A percentile compares a stretch with the other conserved stretches of the same genome.
Evolutionary conservation across 768 basidiomycete species (phyloP).

Genomic region (Lentinula lateritia): DNA sequence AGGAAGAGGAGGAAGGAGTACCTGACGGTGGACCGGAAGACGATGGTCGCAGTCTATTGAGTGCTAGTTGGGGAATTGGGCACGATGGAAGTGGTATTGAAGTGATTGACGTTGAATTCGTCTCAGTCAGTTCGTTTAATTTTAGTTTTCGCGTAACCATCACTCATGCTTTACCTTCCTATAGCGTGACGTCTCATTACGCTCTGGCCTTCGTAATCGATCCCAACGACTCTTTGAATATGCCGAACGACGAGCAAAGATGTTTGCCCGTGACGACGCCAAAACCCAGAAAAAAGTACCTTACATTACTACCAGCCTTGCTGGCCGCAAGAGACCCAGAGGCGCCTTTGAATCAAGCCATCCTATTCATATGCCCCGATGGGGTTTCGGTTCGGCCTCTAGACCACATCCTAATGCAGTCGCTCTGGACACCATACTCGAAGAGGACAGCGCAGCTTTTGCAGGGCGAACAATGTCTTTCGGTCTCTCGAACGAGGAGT

Average conservation of each 20-base stretch:
- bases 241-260: conserved; percentile 6
- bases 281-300: neutral
- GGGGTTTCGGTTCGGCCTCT: neutral
- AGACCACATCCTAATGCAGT: conserved; percentile 3
- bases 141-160: neutral
- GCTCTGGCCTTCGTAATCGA: conserved; percentile 1
- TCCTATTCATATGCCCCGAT: conserved; percentile 2
- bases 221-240: conserved; percentile 7
- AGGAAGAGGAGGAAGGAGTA: neutral
- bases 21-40: conserved; percentile 27
- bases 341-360: neutral
- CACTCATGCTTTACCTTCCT: neutral
- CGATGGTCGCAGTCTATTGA: conserved; percentile 57
- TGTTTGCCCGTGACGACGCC: neutral
- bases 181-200: neutral
- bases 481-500: neutral
- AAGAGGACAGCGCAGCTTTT: neutral
- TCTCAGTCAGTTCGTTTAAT: conserved; percentile 41
- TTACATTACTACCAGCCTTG: neutral
- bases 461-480: neutral
- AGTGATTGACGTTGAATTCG: conserved; percentile 58
- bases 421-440: neutral
- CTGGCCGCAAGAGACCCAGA: neutral
- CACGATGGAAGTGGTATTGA: conserved; percentile 78
- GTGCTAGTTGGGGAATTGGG: conserved; percentile 72